Evolutionary conservation across 148 eudicot genomes (phyloP).

Genomic region (Heliosperma pusillum): DNA sequence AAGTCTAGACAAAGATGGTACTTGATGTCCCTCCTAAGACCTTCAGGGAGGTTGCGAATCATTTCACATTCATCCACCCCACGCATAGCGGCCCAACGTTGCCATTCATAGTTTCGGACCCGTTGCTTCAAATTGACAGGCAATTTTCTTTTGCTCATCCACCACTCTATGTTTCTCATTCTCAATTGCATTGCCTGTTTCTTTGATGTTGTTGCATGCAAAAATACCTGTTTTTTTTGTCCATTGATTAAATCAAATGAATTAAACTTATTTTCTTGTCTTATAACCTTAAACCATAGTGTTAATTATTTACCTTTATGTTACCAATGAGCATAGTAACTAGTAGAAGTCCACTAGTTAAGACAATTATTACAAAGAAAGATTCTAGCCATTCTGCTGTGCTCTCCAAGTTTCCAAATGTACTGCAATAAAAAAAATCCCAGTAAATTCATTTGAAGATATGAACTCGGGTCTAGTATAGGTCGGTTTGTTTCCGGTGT

Average conservation of each 20-base stretch:
- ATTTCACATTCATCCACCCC: constrained; percentile 94
- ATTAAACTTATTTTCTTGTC: too few species aligned
- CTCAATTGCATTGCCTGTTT: constrained; percentile 90
- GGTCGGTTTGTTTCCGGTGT: too few species aligned
- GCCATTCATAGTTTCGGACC: constrained; percentile 83
- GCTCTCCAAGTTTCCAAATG: constrained; percentile 90
- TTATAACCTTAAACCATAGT: too few species aligned
- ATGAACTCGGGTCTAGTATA: not conserved
- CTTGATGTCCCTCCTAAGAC: constrained; percentile 89
- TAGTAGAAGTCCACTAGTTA: constrained; percentile 77
- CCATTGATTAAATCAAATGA: not conserved
- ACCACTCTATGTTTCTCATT: constrained; percentile 96
- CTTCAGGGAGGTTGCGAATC: constrained; percentile 86
- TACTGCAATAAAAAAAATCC: constrained; percentile 36
- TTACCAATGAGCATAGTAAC: constrained; percentile 98
- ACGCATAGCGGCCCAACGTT: constrained; percentile 96
- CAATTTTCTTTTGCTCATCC: constrained; percentile 82
- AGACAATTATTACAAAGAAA: constrained; percentile 73
- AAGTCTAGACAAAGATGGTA: constrained; percentile 85
- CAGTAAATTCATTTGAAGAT: not conserved
- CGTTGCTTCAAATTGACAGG: constrained; percentile 66
- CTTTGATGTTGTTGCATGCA: constrained; percentile 90
- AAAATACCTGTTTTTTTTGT: constrained; percentile 50
- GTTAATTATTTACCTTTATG: constrained; percentile 56
- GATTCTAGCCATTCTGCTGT: constrained; percentile 91